These are phyloP conservation scores for Moesziomyces globuligerus DNA, from an alignment of 1,284 basidiomycete genomes.

Conservation along the genomic window DNA sequence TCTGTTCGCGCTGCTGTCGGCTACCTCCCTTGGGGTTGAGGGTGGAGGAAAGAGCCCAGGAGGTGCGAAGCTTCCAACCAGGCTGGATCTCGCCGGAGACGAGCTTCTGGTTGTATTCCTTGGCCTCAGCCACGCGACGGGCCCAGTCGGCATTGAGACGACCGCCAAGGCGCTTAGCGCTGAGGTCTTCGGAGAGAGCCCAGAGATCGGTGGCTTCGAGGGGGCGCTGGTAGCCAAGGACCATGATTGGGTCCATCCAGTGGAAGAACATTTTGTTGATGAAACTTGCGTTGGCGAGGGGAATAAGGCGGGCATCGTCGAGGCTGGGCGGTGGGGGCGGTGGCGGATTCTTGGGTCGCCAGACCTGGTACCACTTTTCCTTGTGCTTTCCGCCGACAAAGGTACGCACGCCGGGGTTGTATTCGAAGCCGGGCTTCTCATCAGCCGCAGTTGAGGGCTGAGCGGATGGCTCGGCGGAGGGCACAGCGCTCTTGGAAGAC, in stretches of 20 bases:
- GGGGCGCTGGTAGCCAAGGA: constrained; percentile 77
- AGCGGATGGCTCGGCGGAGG: constrained; percentile 23
- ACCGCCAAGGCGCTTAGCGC: constrained; percentile 73
- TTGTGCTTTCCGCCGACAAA: constrained; percentile 51
- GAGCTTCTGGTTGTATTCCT: constrained; percentile 77
- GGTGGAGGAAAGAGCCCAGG: constrained; percentile 71
- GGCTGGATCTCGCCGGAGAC: constrained; percentile 75
- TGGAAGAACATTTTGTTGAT: constrained; percentile 73
- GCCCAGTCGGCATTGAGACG: constrained; percentile 76
- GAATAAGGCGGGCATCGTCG: constrained; percentile 72
- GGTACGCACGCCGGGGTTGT: constrained; percentile 57
- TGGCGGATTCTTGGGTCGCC: constrained; percentile 61
- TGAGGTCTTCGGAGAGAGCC: constrained; percentile 74
- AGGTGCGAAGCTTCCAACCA: constrained; percentile 70
- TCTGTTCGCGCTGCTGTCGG: constrained; percentile 47
- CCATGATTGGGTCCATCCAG: constrained; percentile 81
- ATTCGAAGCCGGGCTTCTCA: constrained; percentile 42
- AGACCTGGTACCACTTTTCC: constrained; percentile 64
- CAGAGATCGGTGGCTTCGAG: constrained; percentile 86
- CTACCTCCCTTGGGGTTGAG: constrained; percentile 41
- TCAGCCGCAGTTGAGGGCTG: constrained; percentile 11
- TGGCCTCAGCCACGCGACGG: constrained; percentile 73
- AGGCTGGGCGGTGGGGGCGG: constrained; percentile 68
- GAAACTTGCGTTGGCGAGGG: constrained; percentile 72
- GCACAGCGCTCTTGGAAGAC: constrained; percentile 27